phyloP scores from a whole-genome alignment of 176 grass and related monocot genomes.

The Musa acuminata region DNA sequence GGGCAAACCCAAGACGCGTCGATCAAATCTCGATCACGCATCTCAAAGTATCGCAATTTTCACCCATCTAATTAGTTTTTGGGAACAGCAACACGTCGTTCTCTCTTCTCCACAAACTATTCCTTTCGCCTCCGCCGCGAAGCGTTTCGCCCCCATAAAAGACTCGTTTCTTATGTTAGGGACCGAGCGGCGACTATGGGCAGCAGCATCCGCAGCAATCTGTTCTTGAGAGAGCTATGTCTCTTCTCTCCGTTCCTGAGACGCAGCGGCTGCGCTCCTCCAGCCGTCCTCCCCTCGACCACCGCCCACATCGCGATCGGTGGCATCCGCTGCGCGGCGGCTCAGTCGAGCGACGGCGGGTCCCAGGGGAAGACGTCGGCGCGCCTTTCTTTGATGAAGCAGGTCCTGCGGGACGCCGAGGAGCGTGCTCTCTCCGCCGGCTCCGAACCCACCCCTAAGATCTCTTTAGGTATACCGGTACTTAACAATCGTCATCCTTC shows the following conservation, averaged over 20 bases:
- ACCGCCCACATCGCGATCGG: not conserved
- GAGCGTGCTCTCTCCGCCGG: slow-evolving; percentile 57
- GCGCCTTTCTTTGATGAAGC: slow-evolving; percentile 54
- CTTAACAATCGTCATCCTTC: too few relatives aligned
- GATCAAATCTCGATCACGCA: too few relatives aligned
- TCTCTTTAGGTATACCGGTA: slow-evolving; percentile 47
- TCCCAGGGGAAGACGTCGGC: slow-evolving; percentile 51
- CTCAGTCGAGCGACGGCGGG: slow-evolving; percentile 29
- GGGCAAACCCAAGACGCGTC: too few relatives aligned
- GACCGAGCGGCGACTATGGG: not conserved
- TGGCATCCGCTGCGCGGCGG: slow-evolving; percentile 32
- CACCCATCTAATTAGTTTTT: too few relatives aligned
- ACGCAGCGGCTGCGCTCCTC: not conserved
- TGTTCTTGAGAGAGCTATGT: slow-evolving; percentile 10
- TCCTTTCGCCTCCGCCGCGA: too few relatives aligned
- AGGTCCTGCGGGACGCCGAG: slow-evolving; percentile 73
- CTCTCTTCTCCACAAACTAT: too few relatives aligned
- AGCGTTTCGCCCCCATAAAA: too few relatives aligned
- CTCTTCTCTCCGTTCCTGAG: slow-evolving; percentile 5
- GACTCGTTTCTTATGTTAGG: too few relatives aligned
- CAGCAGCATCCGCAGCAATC: not conserved
- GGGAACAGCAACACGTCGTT: too few relatives aligned
- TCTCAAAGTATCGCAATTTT: too few relatives aligned
- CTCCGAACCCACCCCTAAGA: slow-evolving; percentile 53
- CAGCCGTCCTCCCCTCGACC: not conserved